A percentile compares a stretch with the other conserved stretches of the same genome.
Conservation (phyloP, 1,139 yeast species). For the Yamadazyma oceani region DNA sequence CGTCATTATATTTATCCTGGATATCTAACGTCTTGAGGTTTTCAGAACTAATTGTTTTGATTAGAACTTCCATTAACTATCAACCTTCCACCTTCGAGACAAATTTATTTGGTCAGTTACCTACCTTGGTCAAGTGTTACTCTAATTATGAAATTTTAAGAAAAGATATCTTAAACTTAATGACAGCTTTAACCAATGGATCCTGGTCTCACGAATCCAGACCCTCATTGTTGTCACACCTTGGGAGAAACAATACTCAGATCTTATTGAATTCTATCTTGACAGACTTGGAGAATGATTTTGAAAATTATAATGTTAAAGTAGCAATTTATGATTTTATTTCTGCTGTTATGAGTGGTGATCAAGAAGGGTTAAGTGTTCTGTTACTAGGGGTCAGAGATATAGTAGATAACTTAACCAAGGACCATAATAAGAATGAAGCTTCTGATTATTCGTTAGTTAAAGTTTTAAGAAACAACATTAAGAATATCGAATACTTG, state of each 20-base stretch:
- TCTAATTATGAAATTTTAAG: slow-evolving; percentile 50
- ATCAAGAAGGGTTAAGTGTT: slow-evolving; percentile 85
- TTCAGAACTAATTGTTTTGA: slow-evolving; percentile 47
- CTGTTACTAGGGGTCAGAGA: slow-evolving; percentile 74
- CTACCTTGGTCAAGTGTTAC: slow-evolving; percentile 61
- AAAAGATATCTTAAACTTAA: slow-evolving; percentile 51
- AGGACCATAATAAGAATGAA: slow-evolving; percentile 17
- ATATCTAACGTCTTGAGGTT: slow-evolving; percentile 40
- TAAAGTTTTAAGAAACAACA: slow-evolving; percentile 58
- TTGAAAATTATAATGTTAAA: slow-evolving; percentile 57
- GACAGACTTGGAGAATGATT: slow-evolving; percentile 57
- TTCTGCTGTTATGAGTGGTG: slow-evolving; percentile 71
- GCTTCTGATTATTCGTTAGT: slow-evolving; percentile 39
- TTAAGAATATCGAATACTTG: slow-evolving; percentile 49
- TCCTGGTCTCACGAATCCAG: slow-evolving; percentile 55
- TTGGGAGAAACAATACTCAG: slow-evolving; percentile 65
- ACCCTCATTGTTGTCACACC: slow-evolving; percentile 80
- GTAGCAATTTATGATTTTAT: slow-evolving; percentile 68
- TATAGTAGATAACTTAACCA: slow-evolving; percentile 38
- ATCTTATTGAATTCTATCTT: slow-evolving; percentile 59
- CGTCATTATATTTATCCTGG: slow-evolving; percentile 47
- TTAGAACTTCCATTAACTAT: slow-evolving; percentile 51
- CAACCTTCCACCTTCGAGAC: slow-evolving; percentile 67
- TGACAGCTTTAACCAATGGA: slow-evolving; percentile 63
- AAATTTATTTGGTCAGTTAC: slow-evolving; percentile 54